Percentiles rank a stretch among this genome's conserved stretches.
These are phyloP conservation scores for Taphrina sp. DNA, from an alignment of 1,139 yeast genomes.

Conservation along the genomic window DNA sequence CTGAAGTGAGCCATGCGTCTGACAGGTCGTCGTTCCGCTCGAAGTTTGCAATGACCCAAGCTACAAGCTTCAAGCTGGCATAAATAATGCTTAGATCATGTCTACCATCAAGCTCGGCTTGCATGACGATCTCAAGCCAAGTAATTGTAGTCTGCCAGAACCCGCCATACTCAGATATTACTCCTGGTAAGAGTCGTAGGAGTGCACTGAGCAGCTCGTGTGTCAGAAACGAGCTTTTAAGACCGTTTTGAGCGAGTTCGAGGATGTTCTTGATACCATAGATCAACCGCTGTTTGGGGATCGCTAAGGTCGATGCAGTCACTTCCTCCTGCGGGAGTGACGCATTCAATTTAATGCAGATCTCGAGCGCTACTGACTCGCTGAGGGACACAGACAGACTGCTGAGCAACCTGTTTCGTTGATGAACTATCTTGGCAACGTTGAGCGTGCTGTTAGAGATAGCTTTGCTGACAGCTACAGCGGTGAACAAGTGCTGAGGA, in stretches of 20 bases:
- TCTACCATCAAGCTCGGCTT: conserved; percentile 45
- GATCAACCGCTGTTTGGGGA: conserved; percentile 56
- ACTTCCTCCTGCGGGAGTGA: conserved; percentile 47
- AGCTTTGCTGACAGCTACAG: no score
- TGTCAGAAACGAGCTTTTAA: conserved; percentile 52
- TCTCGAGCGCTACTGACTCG: conserved; percentile 49
- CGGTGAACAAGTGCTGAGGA: no score
- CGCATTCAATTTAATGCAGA: conserved; percentile 53
- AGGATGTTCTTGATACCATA: conserved; percentile 37
- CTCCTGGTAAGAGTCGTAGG: conserved; percentile 46
- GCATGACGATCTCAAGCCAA: conserved; percentile 38
- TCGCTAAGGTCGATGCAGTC: conserved; percentile 45
- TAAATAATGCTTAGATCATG: conserved; percentile 49
- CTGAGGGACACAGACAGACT: conserved; percentile 54
- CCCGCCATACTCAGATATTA: conserved; percentile 38
- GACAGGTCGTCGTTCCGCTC: conserved; percentile 42
- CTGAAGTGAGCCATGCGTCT: conserved; percentile 35
- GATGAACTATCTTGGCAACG: no score
- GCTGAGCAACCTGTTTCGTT: conserved; percentile 59
- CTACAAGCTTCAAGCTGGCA: conserved; percentile 51
- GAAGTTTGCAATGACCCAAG: conserved; percentile 42
- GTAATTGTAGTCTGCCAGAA: conserved; percentile 40
- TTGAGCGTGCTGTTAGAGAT: no score
- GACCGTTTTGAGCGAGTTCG: conserved; percentile 3
- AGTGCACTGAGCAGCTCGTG: conserved; percentile 55